Conservation (phyloP, 1,284 basidiomycete species). For the Laetiporus sulphureus region DNA sequence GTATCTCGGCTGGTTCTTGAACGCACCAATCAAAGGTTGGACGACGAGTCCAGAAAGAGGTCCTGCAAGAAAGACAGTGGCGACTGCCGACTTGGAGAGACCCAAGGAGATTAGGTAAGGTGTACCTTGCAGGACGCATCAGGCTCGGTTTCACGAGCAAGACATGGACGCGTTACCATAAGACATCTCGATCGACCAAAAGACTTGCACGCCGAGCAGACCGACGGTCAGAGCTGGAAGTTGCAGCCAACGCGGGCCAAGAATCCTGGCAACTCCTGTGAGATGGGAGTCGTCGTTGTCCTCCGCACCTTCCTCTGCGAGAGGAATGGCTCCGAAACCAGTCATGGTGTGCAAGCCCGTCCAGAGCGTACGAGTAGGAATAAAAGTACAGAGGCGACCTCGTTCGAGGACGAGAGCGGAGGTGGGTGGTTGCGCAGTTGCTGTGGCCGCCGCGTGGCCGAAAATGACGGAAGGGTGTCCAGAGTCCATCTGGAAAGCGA, state of each 20-base stretch:
- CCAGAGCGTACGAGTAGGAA: no score
- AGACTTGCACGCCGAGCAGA: conserved; percentile 75
- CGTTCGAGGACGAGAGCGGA: no score
- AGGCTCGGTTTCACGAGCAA: not conserved
- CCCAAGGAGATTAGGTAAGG: conserved; percentile 91
- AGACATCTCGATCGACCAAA: conserved; percentile 92
- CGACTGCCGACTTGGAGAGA: conserved; percentile 81
- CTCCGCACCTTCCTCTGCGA: conserved; percentile 29
- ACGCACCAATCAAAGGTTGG: conserved; percentile 78
- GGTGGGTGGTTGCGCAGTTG: no score
- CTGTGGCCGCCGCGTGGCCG: no score
- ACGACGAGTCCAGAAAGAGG: conserved; percentile 89
- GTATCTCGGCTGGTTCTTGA: not conserved
- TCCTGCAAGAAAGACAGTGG: conserved; percentile 91
- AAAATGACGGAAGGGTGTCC: no score
- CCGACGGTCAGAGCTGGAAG: conserved; percentile 73
- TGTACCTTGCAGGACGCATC: conserved; percentile 46
- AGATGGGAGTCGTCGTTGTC: conserved; percentile 34
- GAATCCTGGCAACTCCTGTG: conserved; percentile 47
- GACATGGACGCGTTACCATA: conserved; percentile 50
- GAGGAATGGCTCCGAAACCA: conserved; percentile 36
- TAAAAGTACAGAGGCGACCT: no score
- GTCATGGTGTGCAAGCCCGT: no score
- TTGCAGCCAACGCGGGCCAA: conserved; percentile 55
- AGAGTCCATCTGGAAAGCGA: no score